Conservation (phyloP, 306 rosid species). For the Carpinus fangiana region DNA sequence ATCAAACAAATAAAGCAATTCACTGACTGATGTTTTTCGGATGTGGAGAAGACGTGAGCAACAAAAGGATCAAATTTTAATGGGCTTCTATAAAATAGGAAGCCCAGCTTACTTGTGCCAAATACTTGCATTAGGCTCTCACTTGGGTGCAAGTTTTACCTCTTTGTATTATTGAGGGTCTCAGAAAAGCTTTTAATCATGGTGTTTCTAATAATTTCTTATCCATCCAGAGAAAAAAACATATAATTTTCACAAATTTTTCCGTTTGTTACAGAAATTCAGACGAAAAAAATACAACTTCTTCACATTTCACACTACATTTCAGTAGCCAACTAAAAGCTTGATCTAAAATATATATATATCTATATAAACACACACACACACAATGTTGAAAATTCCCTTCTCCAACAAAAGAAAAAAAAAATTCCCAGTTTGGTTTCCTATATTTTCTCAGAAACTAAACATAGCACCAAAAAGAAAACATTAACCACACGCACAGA, state of each 20-base stretch:
- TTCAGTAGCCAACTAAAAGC: neutral
- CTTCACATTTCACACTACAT: neutral
- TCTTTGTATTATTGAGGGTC: neutral
- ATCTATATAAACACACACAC: too few relatives aligned
- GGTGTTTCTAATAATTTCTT: neutral
- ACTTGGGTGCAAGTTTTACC: neutral
- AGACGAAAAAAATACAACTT: neutral
- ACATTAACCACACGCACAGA: neutral
- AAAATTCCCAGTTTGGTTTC: neutral
- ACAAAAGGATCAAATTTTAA: neutral
- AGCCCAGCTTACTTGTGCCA: neutral
- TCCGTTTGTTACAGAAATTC: neutral
- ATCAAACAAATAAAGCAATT: constrained; percentile 3
- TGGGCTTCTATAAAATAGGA: neutral
- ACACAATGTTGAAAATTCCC: neutral
- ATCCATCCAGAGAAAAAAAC: neutral
- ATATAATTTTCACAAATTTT: neutral
- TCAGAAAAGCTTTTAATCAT: neutral
- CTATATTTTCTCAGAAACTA: neutral
- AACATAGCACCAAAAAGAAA: constrained; percentile 1
- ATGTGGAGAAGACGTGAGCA: neutral
- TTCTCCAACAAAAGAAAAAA: neutral
- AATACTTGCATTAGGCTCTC: neutral
- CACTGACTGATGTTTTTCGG: neutral
- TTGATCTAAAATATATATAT: too few relatives aligned